Percentiles rank a stretch among this genome's conserved stretches.
Evolutionary conservation across 208 protist genomes (phyloP).

Genomic region (Leishmania gerbilli): DNA sequence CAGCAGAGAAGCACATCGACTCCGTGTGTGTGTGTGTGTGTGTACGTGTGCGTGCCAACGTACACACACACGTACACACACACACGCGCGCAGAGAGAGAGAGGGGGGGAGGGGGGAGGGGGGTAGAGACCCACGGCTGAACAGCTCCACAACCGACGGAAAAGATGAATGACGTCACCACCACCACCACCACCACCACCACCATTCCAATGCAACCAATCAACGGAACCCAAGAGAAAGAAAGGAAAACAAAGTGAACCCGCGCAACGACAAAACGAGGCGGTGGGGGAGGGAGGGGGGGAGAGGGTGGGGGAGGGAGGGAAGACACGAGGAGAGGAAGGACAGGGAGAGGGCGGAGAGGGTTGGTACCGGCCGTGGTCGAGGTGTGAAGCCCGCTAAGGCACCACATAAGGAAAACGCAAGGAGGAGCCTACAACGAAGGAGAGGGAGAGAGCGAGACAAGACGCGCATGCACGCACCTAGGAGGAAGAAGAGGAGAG

Average conservation of each 20-base stretch:
- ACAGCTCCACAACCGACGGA: too few species aligned
- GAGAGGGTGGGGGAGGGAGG: not conserved
- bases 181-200: too few species aligned
- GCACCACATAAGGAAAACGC: too few species aligned
- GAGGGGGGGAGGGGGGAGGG: too few species aligned
- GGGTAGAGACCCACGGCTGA: not conserved
- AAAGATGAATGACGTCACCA: too few species aligned
- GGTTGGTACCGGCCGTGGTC: too few species aligned
- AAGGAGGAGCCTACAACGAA: not conserved
- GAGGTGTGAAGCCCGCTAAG: too few species aligned
- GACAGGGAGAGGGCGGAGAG: not conserved
- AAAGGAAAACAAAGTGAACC: not conserved
- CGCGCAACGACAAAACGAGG: not conserved
- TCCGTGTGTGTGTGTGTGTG: too few species aligned
- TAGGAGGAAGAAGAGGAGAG: not conserved
- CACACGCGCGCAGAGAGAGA: not conserved
- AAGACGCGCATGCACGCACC: not conserved
- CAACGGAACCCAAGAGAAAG: too few species aligned
- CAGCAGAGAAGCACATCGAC: not conserved
- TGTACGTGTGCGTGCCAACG: too few species aligned
- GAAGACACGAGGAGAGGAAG: not conserved
- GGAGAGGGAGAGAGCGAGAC: not conserved
- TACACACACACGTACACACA: not conserved
- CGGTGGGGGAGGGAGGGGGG: not conserved
- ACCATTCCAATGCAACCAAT: not conserved